These are phyloP conservation scores for Tillandsia fasciculata DNA, from an alignment of 176 grass and related monocot species.

Conservation along the genomic window DNA sequence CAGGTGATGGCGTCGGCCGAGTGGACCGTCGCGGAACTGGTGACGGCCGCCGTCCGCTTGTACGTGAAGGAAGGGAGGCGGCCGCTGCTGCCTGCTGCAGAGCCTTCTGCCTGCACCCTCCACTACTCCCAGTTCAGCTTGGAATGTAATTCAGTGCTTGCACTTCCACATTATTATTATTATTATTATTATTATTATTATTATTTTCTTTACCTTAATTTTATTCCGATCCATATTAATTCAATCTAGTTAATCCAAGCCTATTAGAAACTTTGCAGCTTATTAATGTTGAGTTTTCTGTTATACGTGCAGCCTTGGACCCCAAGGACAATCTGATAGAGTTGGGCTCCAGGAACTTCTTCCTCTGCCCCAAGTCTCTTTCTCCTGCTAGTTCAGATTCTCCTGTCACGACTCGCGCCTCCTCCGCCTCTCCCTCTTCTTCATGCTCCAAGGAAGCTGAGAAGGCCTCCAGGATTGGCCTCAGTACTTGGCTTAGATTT, in stretches of 20 bases:
- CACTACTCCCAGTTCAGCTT: slow-evolving; percentile 95
- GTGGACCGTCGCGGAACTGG: slow-evolving; percentile 67
- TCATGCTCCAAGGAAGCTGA: slow-evolving; percentile 23
- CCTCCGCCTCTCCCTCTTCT: neutral
- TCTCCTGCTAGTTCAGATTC: slow-evolving; percentile 7
- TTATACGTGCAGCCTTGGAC: slow-evolving; percentile 38
- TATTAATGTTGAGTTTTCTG: neutral
- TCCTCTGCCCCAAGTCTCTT: slow-evolving; percentile 54
- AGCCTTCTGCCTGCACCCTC: slow-evolving; percentile 44
- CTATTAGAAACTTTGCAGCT: neutral
- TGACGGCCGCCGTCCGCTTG: slow-evolving; percentile 34
- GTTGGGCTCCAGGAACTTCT: slow-evolving; percentile 91
- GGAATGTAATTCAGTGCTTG: slow-evolving; percentile 43
- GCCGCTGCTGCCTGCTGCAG: slow-evolving; percentile 34
- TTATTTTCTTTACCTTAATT: neutral
- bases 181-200: no score
- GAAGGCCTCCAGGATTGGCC: slow-evolving; percentile 7
- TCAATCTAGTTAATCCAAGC: no score
- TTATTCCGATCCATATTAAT: neutral
- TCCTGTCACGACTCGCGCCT: neutral
- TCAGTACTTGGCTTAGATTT: slow-evolving; percentile 25
- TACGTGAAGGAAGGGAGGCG: slow-evolving; percentile 80
- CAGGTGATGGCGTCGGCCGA: slow-evolving; percentile 76
- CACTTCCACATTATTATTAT: neutral
- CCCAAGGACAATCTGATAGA: slow-evolving; percentile 51